A percentile compares a stretch with the other conserved stretches of the same genome.
phyloP scores from a whole-genome alignment of 2,329 filamentous ascomycete species.

The Talaromyces amestolkiae region DNA sequence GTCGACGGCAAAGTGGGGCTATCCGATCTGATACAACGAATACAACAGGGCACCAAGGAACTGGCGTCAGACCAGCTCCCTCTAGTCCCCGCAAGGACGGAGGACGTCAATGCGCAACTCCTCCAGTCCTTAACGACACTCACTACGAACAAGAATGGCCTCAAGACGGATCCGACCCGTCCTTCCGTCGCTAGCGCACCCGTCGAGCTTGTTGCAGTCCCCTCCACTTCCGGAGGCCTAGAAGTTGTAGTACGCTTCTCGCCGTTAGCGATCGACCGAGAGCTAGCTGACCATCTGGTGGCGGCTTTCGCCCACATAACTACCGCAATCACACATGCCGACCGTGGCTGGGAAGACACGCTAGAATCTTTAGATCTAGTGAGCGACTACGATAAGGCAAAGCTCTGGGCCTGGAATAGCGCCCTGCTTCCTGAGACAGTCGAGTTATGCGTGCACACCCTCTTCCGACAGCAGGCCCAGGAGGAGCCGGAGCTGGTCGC shows the following conservation, averaged over 20 bases:
- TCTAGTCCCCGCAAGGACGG: background rate
- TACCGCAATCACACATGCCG: background rate
- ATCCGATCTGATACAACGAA: background rate
- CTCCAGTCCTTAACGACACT: background rate
- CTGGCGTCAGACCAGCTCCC: background rate
- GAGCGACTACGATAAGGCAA: conserved; percentile 55
- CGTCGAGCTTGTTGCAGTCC: background rate
- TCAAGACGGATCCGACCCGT: background rate
- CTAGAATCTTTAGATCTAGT: background rate
- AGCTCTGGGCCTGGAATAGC: conserved; percentile 53
- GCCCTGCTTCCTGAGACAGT: conserved; percentile 53
- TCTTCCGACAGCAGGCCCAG: background rate
- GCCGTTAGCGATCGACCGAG: background rate
- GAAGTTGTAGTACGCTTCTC: background rate
- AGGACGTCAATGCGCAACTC: background rate
- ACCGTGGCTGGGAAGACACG: background rate
- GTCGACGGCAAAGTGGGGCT: background rate
- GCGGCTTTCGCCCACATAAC: background rate
- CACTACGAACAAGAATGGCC: background rate
- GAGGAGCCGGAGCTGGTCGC: conserved; percentile 26
- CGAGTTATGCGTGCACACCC: conserved; percentile 24
- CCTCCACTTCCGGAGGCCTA: background rate
- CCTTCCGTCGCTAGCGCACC: background rate
- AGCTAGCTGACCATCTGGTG: background rate
- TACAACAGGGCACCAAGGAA: background rate